phyloP scores from a whole-genome alignment of 208 protist species.

The Leishmania amazonensis region DNA sequence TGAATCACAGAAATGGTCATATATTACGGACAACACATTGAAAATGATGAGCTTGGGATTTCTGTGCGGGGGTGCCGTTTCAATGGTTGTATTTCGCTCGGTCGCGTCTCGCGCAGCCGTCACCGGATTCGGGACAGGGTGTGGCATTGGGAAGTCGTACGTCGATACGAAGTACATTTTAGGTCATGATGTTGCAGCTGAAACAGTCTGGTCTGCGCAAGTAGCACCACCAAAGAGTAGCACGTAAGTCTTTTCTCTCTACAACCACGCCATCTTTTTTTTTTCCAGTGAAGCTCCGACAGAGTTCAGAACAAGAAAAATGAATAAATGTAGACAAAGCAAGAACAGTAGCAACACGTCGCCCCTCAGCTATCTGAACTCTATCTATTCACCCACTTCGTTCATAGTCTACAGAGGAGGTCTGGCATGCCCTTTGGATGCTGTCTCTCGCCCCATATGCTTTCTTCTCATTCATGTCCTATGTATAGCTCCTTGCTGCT shows the following conservation, averaged over 20 bases:
- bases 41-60: conserved; percentile 79
- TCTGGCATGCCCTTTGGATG: background rate
- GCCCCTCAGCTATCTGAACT: background rate
- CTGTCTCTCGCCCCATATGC: background rate
- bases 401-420: background rate
- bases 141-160: conserved; percentile 83
- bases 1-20: conserved; percentile 81
- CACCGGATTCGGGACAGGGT: conserved; percentile 74
- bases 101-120: conserved; percentile 50
- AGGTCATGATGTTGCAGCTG: conserved; percentile 76
- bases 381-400: background rate
- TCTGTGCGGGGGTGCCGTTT: conserved; percentile 60
- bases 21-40: conserved; percentile 77
- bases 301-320: background rate
- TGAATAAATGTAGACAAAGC: background rate
- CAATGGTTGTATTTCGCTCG: conserved; percentile 72
- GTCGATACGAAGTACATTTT: conserved; percentile 86
- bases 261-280: background rate
- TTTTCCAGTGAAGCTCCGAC: background rate
- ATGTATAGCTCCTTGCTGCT: background rate
- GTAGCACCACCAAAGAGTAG: conserved; percentile 35
- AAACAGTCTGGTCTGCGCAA: conserved; percentile 68
- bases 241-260: conserved; percentile 4
- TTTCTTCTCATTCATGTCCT: background rate
- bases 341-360: background rate